A percentile compares a stretch with the other conserved stretches of the same genome.
Conservation (phyloP, 495 filamentous ascomycete genomes). For the Aspergillus coremiiformis region DNA sequence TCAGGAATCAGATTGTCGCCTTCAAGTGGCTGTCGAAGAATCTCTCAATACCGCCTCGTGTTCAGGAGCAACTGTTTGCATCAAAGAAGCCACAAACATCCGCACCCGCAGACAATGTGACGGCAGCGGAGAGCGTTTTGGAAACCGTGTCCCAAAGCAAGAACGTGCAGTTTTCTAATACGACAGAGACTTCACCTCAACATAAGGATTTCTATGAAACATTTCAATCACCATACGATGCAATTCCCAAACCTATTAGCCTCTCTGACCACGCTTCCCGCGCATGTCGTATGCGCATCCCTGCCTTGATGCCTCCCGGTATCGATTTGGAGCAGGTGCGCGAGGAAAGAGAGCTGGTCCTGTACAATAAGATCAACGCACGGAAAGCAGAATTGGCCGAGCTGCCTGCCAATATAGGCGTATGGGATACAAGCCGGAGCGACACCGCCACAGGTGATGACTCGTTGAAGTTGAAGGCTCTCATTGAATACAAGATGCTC, state of each 20-base stretch:
- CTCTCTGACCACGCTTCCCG: slow-evolving; percentile 72
- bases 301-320: slow-evolving; percentile 82
- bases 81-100: slow-evolving; percentile 58
- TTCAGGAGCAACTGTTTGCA: slow-evolving; percentile 70
- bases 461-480: slow-evolving; percentile 74
- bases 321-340: slow-evolving; percentile 68
- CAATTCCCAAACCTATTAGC: slow-evolving; percentile 53
- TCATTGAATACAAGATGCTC: slow-evolving; percentile 89
- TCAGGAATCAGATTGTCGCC: slow-evolving; percentile 71
- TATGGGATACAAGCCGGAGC: slow-evolving; percentile 70
- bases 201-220: slow-evolving; percentile 48
- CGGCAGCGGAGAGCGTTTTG: slow-evolving; percentile 45
- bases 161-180: slow-evolving; percentile 28
- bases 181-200: slow-evolving; percentile 21
- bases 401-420: slow-evolving; percentile 70
- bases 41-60: slow-evolving; percentile 59
- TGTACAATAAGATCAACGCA: slow-evolving; percentile 81
- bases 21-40: slow-evolving; percentile 81
- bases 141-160: slow-evolving; percentile 40
- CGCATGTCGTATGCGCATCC: slow-evolving; percentile 65
- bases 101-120: slow-evolving; percentile 48
- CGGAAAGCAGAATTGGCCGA: slow-evolving; percentile 76
- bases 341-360: slow-evolving; percentile 75
- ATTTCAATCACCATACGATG: slow-evolving; percentile 59
- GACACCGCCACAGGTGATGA: slow-evolving; percentile 68